Evolutionary conservation across 1,139 yeast species (phyloP).

Genomic region (Dujonia santamariae): DNA sequence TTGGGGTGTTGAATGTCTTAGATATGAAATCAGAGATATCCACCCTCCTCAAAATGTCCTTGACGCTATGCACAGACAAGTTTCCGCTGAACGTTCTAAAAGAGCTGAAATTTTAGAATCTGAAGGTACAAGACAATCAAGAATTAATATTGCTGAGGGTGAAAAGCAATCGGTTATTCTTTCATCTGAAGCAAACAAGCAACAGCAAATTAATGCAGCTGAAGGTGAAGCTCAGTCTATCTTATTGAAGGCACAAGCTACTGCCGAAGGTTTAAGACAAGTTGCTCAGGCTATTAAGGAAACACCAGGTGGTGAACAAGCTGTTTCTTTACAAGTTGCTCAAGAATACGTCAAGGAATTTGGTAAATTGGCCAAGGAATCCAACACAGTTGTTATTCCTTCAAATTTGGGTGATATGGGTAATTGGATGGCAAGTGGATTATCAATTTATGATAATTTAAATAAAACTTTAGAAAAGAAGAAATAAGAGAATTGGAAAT

Average conservation of each 20-base stretch:
- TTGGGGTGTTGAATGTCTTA: constrained; percentile 84
- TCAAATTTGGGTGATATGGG: constrained; percentile 75
- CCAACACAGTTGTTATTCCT: constrained; percentile 76
- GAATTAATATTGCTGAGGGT: constrained; percentile 82
- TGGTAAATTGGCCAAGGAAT: constrained; percentile 78
- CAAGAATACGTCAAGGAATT: constrained; percentile 82
- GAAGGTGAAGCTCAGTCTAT: constrained; percentile 71
- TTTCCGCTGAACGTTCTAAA: constrained; percentile 80
- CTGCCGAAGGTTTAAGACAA: constrained; percentile 65
- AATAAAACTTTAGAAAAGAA: constrained; percentile 15
- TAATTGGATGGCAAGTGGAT: constrained; percentile 71
- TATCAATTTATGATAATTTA: constrained; percentile 66
- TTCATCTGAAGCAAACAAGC: constrained; percentile 66
- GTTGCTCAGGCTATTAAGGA: constrained; percentile 66
- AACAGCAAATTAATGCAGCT: constrained; percentile 63
- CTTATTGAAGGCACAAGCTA: constrained; percentile 67
- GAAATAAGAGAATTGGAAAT: constrained; percentile 4
- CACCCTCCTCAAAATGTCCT: constrained; percentile 86
- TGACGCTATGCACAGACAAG: constrained; percentile 90
- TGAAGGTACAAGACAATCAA: constrained; percentile 78
- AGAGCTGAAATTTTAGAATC: constrained; percentile 85
- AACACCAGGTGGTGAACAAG: constrained; percentile 71
- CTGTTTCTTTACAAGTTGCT: constrained; percentile 76
- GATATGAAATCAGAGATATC: constrained; percentile 85
- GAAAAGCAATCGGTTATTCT: constrained; percentile 66